phyloP scores from a whole-genome alignment of 1,284 basidiomycete genomes.

The Termitomyces sp. region DNA sequence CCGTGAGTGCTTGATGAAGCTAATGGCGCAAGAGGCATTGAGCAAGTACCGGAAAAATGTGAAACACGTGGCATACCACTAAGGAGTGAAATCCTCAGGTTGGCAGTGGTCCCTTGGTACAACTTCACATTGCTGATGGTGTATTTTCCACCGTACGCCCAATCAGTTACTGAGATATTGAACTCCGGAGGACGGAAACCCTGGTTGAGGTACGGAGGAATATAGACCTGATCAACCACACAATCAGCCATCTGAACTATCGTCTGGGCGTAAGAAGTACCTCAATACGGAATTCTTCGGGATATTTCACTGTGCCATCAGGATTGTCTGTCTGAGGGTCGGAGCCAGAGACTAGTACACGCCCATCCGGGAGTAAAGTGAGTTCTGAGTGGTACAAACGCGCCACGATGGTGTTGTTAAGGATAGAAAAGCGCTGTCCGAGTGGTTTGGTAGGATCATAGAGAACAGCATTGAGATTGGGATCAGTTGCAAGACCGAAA shows the following conservation, averaged over 20 bases:
- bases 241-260: not conserved
- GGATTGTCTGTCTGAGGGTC: slow-evolving; percentile 55
- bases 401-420: slow-evolving; percentile 68
- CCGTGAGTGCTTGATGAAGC: slow-evolving; percentile 74
- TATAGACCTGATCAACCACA: slow-evolving; percentile 43
- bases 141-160: slow-evolving; percentile 49
- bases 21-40: slow-evolving; percentile 21
- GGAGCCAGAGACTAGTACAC: slow-evolving; percentile 68
- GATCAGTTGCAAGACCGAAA: slow-evolving; percentile 62
- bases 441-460: slow-evolving; percentile 63
- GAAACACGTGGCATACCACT: slow-evolving; percentile 39
- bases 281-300: slow-evolving; percentile 72
- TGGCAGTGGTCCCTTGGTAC: slow-evolving; percentile 50
- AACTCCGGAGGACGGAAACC: slow-evolving; percentile 57
- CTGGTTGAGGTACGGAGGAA: slow-evolving; percentile 65
- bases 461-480: slow-evolving; percentile 60
- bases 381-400: slow-evolving; percentile 82
- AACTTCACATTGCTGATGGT: slow-evolving; percentile 49
- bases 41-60: not conserved
- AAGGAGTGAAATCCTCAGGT: slow-evolving; percentile 60
- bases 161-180: slow-evolving; percentile 54
- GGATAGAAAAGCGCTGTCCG: slow-evolving; percentile 61
- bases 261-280: slow-evolving; percentile 19
- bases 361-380: slow-evolving; percentile 61
- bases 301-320: slow-evolving; percentile 40